phyloP scores from a whole-genome alignment of 768 basidiomycete genomes.

The Suillus placidus region DNA sequence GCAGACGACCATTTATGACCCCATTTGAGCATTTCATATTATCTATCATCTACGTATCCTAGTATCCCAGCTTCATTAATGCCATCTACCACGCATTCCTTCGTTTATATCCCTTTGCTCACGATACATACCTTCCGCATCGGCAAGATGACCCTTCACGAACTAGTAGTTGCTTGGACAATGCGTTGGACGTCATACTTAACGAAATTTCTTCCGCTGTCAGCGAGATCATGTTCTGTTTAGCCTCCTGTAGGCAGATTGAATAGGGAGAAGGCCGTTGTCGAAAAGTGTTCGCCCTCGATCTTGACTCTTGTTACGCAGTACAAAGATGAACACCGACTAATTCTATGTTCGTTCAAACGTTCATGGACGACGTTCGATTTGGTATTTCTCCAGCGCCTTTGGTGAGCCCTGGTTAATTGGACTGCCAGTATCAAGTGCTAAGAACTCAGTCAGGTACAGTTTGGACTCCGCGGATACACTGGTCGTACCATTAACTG shows the following conservation, averaged over 20 bases:
- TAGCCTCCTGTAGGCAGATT: not conserved
- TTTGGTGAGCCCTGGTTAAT: no score
- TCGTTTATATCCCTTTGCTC: slow-evolving; percentile 28
- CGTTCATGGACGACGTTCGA: no score
- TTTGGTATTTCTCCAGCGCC: no score
- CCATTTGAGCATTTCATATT: slow-evolving; percentile 19
- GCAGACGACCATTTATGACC: slow-evolving; percentile 31
- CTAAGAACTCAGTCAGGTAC: no score
- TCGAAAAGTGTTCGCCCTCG: not conserved
- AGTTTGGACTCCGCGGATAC: no score
- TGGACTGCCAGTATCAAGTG: no score
- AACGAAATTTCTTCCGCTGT: not conserved
- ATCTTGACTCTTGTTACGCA: not conserved
- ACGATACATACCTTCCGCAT: slow-evolving; percentile 16
- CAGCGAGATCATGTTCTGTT: not conserved
- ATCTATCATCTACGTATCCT: slow-evolving; percentile 31
- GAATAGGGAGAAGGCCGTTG: not conserved
- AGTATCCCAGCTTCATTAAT: slow-evolving; percentile 28
- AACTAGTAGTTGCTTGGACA: slow-evolving; percentile 3
- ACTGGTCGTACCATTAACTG: no score
- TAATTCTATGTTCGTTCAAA: no score
- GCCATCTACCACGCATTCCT: slow-evolving; percentile 18
- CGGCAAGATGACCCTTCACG: slow-evolving; percentile 8
- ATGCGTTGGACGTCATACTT: slow-evolving; percentile 2
- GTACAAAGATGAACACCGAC: not conserved